A percentile compares a stretch with the other conserved stretches of the same genome.
phyloP scores from a whole-genome alignment of 2,329 filamentous ascomycete species.

The Ilyonectria robusta region DNA sequence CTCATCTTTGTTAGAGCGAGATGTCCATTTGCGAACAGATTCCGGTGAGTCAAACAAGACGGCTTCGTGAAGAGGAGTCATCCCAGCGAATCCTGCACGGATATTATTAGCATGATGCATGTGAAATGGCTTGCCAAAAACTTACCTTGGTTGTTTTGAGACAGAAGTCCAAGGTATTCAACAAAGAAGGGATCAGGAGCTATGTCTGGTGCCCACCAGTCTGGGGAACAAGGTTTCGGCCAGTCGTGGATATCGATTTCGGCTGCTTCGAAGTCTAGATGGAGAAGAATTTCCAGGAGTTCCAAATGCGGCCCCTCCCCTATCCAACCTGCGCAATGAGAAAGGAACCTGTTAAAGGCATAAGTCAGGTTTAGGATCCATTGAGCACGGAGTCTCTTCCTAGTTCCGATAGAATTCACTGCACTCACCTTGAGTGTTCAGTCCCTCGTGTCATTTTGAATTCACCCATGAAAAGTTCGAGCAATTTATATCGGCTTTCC shows the following conservation, averaged over 20 bases:
- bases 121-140: background rate
- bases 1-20: background rate
- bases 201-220: background rate
- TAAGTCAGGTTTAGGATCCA: no score
- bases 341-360: conserved; percentile 7
- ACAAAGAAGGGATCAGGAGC: conserved; percentile 1
- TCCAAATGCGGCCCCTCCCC: accelerated
- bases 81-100: background rate
- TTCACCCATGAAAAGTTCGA: background rate
- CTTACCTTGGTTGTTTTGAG: conserved; percentile 7
- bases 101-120: background rate
- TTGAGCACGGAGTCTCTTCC: no score
- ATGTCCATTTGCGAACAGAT: background rate
- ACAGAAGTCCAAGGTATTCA: background rate
- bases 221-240: background rate
- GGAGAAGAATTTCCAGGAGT: background rate
- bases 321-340: background rate
- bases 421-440: background rate
- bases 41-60: background rate
- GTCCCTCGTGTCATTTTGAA: background rate
- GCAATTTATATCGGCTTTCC: background rate
- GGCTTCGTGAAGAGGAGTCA: conserved; percentile 9
- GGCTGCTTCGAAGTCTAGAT: background rate
- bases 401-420: background rate
- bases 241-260: background rate